Conservation (phyloP, 495 filamentous ascomycete species). For the Aspergillus nidulans region DNA sequence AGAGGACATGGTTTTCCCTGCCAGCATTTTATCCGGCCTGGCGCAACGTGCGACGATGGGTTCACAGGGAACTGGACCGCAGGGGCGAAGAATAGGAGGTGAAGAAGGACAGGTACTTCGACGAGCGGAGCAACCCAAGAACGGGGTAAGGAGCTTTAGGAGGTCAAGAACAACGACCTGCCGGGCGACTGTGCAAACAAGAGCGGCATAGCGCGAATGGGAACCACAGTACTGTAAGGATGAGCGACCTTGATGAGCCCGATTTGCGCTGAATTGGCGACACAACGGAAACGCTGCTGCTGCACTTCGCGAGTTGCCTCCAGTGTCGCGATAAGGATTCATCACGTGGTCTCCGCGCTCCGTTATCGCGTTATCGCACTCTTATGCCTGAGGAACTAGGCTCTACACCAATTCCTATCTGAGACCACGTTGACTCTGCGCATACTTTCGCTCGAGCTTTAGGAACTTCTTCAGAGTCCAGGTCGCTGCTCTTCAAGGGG, state of each 20-base stretch:
- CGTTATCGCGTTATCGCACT: slow-evolving; percentile 9
- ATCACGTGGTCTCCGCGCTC: slow-evolving; percentile 12
- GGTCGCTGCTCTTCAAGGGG: background rate
- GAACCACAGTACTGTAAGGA: background rate
- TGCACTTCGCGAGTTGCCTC: background rate
- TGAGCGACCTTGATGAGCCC: background rate
- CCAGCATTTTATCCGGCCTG: slow-evolving; percentile 34
- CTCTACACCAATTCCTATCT: background rate
- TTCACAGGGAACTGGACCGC: slow-evolving; percentile 12
- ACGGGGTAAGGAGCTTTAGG: slow-evolving; percentile 17
- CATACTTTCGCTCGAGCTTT: background rate
- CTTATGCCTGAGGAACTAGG: slow-evolving; percentile 1
- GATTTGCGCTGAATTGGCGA: background rate
- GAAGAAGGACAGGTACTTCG: slow-evolving; percentile 9
- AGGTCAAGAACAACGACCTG: slow-evolving; percentile 17
- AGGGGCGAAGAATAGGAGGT: slow-evolving; percentile 1
- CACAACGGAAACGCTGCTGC: background rate
- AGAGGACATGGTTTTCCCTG: slow-evolving; percentile 29
- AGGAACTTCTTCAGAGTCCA: background rate
- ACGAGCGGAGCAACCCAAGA: slow-evolving; percentile 8
- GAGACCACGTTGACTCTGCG: background rate
- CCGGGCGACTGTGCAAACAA: slow-evolving; percentile 11
- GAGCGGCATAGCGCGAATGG: slow-evolving; percentile 18
- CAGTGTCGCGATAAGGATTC: slow-evolving; percentile 11
- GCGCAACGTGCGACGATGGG: slow-evolving; percentile 1